Conservation (phyloP, 371 early-diverging fungal species). For the Lichtheimia corymbifera region DNA sequence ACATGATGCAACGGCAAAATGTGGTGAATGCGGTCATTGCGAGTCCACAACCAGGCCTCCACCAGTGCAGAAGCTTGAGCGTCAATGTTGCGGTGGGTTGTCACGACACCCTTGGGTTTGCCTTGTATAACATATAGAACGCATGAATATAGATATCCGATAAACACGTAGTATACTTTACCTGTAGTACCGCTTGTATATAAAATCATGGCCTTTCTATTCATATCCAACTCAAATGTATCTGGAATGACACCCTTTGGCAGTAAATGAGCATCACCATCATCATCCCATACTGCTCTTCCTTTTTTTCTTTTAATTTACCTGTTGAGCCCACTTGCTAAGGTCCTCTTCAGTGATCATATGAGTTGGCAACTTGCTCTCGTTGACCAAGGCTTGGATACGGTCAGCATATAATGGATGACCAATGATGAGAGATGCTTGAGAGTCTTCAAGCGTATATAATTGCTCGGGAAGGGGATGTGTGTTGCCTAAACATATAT, state of each 20-base stretch:
- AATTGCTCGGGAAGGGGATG: constrained; percentile 70
- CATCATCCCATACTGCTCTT: background rate
- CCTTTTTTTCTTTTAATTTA: background rate
- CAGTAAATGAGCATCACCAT: constrained; percentile 7
- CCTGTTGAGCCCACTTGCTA: background rate
- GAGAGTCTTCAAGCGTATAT: constrained; percentile 63
- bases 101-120: constrained; percentile 82
- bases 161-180: constrained; percentile 1
- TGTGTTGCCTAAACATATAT: constrained; percentile 39
- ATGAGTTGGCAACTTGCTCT: constrained; percentile 17
- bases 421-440: constrained; percentile 45
- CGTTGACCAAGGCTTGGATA: constrained; percentile 20
- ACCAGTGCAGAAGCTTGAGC: constrained; percentile 67
- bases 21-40: constrained; percentile 72
- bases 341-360: constrained; percentile 17
- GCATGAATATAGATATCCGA: background rate
- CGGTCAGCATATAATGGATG: constrained; percentile 43
- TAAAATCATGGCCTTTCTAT: constrained; percentile 69
- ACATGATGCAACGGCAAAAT: constrained; percentile 85
- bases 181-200: constrained; percentile 83
- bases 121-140: constrained; percentile 47
- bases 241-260: constrained; percentile 12
- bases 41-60: constrained; percentile 75
- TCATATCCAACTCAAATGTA: constrained; percentile 27
- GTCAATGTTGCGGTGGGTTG: constrained; percentile 65